Percentiles rank a stretch among this genome's conserved stretches.
Evolutionary conservation across 768 basidiomycete genomes (phyloP).

Genomic region (Russula vinacea): DNA sequence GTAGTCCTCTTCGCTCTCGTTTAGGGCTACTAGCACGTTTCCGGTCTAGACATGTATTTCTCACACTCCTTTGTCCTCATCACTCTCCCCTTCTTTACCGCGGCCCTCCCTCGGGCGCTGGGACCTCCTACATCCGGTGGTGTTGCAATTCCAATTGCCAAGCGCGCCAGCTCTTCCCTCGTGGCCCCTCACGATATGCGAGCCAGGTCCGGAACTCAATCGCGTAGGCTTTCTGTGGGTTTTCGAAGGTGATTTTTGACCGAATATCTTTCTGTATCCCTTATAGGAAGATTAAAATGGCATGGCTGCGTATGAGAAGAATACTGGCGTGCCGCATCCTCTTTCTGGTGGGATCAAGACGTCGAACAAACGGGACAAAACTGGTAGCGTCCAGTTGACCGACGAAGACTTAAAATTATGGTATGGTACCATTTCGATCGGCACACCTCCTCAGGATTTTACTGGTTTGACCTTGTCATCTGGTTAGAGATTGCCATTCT

Average conservation of each 20-base stretch:
- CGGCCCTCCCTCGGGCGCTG: background rate
- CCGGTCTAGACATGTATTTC: conserved; percentile 5
- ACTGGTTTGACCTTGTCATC: background rate
- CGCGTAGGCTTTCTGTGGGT: background rate
- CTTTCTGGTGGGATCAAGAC: background rate
- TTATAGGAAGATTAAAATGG: conserved; percentile 19
- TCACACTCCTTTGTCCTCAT: background rate
- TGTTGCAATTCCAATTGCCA: conserved; percentile 6
- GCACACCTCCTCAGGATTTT: conserved; percentile 19
- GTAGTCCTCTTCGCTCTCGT: background rate
- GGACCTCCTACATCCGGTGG: background rate
- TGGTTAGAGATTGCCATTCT: conserved; percentile 36
- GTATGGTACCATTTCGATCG: conserved; percentile 18
- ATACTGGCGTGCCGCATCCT: background rate
- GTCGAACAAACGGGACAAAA: background rate
- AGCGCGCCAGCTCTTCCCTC: background rate
- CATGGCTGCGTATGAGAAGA: conserved; percentile 5
- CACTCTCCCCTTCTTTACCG: background rate
- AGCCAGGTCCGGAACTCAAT: background rate
- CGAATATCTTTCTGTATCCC: too few species aligned
- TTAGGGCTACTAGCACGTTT: too few species aligned
- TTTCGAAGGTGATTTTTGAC: background rate
- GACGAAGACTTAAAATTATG: conserved; percentile 2
- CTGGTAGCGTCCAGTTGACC: background rate
- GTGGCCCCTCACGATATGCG: background rate